These are phyloP conservation scores for Neltuma alba DNA, from an alignment of 306 rosid genomes.

Conservation along the genomic window DNA sequence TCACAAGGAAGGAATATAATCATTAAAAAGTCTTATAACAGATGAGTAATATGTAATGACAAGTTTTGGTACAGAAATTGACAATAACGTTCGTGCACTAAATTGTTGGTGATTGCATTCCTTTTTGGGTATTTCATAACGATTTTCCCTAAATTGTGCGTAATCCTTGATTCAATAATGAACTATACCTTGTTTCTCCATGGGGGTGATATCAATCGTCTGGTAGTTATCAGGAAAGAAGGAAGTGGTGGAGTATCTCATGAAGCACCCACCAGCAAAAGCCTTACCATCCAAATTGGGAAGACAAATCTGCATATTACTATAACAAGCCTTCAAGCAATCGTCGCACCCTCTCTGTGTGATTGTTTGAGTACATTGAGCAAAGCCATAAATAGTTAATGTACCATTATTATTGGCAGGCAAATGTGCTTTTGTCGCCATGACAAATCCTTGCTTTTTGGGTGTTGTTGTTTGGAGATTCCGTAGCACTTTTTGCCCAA, in stretches of 20 bases:
- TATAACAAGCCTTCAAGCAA: neutral
- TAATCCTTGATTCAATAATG: too few relatives aligned
- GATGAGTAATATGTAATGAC: too few relatives aligned
- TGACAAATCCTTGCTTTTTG: too few relatives aligned
- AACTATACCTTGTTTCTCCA: neutral
- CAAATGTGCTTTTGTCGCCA: neutral
- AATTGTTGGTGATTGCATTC: too few relatives aligned
- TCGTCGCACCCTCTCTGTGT: neutral
- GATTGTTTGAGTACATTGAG: neutral
- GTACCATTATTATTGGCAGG: neutral
- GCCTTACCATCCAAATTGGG: neutral
- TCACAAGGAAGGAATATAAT: too few relatives aligned
- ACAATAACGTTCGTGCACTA: too few relatives aligned
- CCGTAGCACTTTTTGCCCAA: too few relatives aligned
- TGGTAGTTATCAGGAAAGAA: neutral
- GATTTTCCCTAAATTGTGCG: too few relatives aligned
- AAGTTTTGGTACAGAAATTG: too few relatives aligned
- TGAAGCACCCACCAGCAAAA: neutral
- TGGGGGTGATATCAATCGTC: neutral
- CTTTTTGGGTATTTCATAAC: too few relatives aligned
- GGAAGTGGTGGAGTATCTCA: slow-evolving; percentile 2
- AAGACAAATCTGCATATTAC: neutral
- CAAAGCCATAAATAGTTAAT: neutral
- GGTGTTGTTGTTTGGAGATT: too few relatives aligned
- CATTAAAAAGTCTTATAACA: too few relatives aligned